Evolutionary conservation across 306 rosid species (phyloP), one percentile per base, ranked within the genome.

Genomic region (Astragalus membranaceus): DNA sequence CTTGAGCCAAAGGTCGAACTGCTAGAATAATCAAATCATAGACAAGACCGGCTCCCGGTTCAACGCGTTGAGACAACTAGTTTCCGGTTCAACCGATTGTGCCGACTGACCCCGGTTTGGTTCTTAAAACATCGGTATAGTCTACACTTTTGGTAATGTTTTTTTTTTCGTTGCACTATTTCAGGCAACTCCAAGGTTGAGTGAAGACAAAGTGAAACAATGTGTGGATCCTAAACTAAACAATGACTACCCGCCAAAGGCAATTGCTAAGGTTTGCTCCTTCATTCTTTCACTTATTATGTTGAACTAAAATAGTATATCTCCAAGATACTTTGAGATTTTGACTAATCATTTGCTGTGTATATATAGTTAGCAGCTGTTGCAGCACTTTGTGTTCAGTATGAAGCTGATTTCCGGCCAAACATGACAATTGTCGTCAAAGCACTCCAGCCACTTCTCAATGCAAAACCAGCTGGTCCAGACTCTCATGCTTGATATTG

Each of bases 111-210:
- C 30, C 30, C 30, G 30, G 30, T 26, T 26, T 3, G 30, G 30
- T 26, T 26, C 30, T 26, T 26, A 26, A 26, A 26, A 26, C 3
- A 26, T 26, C 2, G 30, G 30, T 10, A 46, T 46, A 51, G 7
- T 74, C 6, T 32, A 16, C 16, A 7, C 69, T 41, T 39, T 16
- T 50, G 64, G 26, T 33, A 32, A 72, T 53, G 8, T 69, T 58
- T 73, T 43, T 73, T 65, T 54, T 20, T 42, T 20, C 42, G 4
- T 37, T 6, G 37, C 62, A 70, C 53, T 63, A 33, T 74, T 52
- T 53, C 77, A 95, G 99, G 99, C 99, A 80, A 95, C 99, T 76
- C 99, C 99, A 46, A 95, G 99, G 85, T 68, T 95, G 71, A 95
- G 99, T 61, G 99, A 95, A 79, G 98, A 94, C 84, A 94, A 94